Evolutionary conservation across 2,329 filamentous ascomycete genomes (phyloP).

Genomic region (Dothideomycetes sp.): DNA sequence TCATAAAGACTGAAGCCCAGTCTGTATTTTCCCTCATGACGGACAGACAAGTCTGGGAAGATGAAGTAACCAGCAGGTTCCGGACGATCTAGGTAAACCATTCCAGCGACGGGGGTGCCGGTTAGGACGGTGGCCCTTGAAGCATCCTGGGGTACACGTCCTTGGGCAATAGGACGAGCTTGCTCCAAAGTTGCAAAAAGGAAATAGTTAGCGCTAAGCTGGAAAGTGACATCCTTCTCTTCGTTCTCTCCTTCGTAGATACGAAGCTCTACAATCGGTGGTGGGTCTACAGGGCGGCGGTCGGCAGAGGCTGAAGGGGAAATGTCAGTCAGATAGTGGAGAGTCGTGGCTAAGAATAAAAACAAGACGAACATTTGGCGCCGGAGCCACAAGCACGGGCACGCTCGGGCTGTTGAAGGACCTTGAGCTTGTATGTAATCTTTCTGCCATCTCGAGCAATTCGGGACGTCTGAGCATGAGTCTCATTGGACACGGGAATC

Average conservation of each 20-base stretch:
- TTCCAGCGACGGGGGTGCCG: constrained; percentile 87
- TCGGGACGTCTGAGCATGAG: constrained; percentile 39
- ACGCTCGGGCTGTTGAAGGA: constrained; percentile 89
- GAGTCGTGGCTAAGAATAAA: no score
- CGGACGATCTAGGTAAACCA: constrained; percentile 90
- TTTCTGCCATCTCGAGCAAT: constrained; percentile 64
- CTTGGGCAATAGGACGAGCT: constrained; percentile 71
- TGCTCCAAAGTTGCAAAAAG: constrained; percentile 86
- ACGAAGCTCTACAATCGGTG: constrained; percentile 83
- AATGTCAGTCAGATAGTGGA: constrained; percentile 13
- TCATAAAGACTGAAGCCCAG: constrained; percentile 89
- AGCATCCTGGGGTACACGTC: constrained; percentile 54
- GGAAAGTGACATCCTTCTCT: constrained; percentile 57
- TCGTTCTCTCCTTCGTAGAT: constrained; percentile 59
- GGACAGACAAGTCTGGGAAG: constrained; percentile 90
- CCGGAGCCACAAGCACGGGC: constrained; percentile 92
- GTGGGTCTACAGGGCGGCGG: constrained; percentile 84
- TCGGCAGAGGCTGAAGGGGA: constrained; percentile 59
- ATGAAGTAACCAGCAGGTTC: constrained; percentile 79
- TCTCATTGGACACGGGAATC: constrained; percentile 47
- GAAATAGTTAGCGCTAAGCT: constrained; percentile 96
- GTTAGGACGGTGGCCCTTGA: constrained; percentile 75
- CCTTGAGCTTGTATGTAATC: constrained; percentile 70
- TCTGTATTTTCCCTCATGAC: constrained; percentile 89
- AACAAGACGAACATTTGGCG: constrained; percentile 66